Evolutionary conservation across 169 alveolate species (phyloP).

Genomic region (Plasmodium reichenowi): DNA sequence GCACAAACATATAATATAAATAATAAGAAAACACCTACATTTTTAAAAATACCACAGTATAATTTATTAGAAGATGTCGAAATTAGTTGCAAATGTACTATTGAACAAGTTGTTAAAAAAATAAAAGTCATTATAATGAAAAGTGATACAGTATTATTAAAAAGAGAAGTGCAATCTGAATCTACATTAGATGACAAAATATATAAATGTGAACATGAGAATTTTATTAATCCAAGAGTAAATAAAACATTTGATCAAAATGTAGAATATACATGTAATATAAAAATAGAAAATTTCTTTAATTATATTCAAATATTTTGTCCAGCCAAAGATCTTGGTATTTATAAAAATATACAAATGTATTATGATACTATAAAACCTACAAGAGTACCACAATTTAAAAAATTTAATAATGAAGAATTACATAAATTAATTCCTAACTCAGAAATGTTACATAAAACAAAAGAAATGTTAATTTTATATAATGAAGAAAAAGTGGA

Average conservation of each 20-base stretch:
- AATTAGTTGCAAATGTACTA: conserved; percentile 15
- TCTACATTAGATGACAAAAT: conserved; percentile 7
- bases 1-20: conserved; percentile 5
- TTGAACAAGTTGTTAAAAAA: background rate
- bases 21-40: conserved; percentile 1
- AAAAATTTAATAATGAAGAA: conserved; percentile 9
- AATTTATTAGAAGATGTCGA: background rate
- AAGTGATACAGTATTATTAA: no score
- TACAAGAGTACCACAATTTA: background rate
- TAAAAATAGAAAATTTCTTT: conserved; percentile 6
- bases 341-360: conserved; percentile 10
- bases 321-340: conserved; percentile 28
- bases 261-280: conserved; percentile 19
- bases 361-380: conserved; percentile 28
- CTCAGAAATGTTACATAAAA: conserved; percentile 33
- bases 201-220: conserved; percentile 15
- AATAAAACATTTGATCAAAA: conserved; percentile 4
- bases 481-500: conserved; percentile 27
- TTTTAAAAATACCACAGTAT: conserved; percentile 29
- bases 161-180: conserved; percentile 1
- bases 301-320: conserved; percentile 34
- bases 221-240: conserved; percentile 14
- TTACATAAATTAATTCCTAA: conserved; percentile 29
- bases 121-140: background rate
- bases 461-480: background rate